Percentiles rank a stretch among this genome's conserved stretches.
Evolutionary conservation across 2,329 filamentous ascomycete species (phyloP).

Genomic region (Scleromitrula shiraiana): DNA sequence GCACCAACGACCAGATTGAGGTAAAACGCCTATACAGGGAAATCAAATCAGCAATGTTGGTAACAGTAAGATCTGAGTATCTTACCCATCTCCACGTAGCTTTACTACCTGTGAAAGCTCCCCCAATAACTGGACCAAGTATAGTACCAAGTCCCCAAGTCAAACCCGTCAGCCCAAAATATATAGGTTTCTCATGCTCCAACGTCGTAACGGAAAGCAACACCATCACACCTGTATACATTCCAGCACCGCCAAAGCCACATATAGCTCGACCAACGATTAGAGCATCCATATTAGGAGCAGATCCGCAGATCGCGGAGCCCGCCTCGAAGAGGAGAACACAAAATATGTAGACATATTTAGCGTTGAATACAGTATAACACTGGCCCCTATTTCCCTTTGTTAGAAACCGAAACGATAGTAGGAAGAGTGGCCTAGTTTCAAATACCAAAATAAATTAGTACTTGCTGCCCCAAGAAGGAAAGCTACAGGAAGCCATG

Average conservation of each 20-base stretch:
- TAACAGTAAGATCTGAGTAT: background rate
- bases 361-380: conserved; percentile 29
- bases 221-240: conserved; percentile 39
- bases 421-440: too few species aligned
- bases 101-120: background rate
- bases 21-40: background rate
- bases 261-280: conserved; percentile 40
- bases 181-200: conserved; percentile 30
- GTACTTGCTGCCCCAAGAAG: conserved; percentile 35
- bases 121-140: background rate
- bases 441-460: conserved; percentile 31
- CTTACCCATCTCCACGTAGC: conserved; percentile 1
- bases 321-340: conserved; percentile 28
- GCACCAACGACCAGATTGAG: background rate
- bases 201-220: conserved; percentile 34
- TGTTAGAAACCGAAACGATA: background rate
- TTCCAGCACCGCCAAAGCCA: conserved; percentile 38
- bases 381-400: conserved; percentile 22
- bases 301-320: conserved; percentile 29
- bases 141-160: background rate
- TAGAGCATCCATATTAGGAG: conserved; percentile 34
- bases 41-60: background rate
- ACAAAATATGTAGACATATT: conserved; percentile 28
- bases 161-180: background rate
- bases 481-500: conserved; percentile 37